phyloP scores from a whole-genome alignment of 352 stramenopile species.

The Phytopythium boreale region DNA sequence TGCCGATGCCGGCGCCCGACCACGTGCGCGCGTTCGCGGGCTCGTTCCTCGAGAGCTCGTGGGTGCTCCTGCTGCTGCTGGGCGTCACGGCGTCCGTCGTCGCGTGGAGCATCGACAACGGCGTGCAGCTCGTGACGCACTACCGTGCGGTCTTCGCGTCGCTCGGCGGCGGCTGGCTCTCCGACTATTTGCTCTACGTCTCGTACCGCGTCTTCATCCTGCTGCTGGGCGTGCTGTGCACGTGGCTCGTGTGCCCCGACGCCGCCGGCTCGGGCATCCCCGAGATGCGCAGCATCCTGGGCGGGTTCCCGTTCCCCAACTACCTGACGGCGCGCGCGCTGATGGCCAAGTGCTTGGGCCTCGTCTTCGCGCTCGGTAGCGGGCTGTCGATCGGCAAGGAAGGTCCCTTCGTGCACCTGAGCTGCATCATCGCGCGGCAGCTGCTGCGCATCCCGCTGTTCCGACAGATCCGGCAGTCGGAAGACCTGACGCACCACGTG shows the following conservation, averaged over 20 bases:
- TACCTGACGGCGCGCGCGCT: conserved; percentile 62
- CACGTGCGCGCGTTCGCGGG: conserved; percentile 38
- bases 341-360: conserved; percentile 58
- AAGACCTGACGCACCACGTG: conserved; percentile 67
- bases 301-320: conserved; percentile 61
- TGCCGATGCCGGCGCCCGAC: conserved; percentile 38
- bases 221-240: conserved; percentile 56
- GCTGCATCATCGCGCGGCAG: conserved; percentile 69
- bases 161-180: conserved; percentile 44
- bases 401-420: conserved; percentile 79
- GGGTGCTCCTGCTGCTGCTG: conserved; percentile 69
- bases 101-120: conserved; percentile 65
- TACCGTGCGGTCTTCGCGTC: conserved; percentile 37
- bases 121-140: conserved; percentile 41
- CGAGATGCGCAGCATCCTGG: conserved; percentile 77
- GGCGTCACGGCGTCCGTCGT: conserved; percentile 49
- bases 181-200: conserved; percentile 60
- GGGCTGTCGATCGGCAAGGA: conserved; percentile 76
- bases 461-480: conserved; percentile 48
- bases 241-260: conserved; percentile 56
- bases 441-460: conserved; percentile 59
- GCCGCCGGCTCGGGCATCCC: conserved; percentile 71
- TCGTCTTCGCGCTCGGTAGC: conserved; percentile 65
- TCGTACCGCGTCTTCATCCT: conserved; percentile 57
- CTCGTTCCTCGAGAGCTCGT: conserved; percentile 69